These are phyloP conservation scores for Ormosia semicastrata DNA, from an alignment of 306 rosid genomes.

Conservation along the genomic window DNA sequence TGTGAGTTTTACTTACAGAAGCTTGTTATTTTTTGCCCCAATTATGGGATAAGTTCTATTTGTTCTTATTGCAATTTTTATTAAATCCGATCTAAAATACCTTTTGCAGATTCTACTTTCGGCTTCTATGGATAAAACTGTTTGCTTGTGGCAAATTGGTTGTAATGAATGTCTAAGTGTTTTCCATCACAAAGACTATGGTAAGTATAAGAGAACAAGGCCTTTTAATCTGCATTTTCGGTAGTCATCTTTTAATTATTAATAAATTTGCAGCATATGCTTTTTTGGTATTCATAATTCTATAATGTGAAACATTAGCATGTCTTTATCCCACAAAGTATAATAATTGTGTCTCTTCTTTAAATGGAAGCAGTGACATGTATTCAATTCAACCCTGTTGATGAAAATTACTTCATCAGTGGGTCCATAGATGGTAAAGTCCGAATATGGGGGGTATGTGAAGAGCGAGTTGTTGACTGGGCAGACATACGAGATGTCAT, in stretches of 20 bases:
- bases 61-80: not conserved
- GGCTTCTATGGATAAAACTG: slow-evolving; percentile 89
- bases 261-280: not conserved
- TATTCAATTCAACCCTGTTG: slow-evolving; percentile 80
- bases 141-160: slow-evolving; percentile 80
- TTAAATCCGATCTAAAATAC: slow-evolving; percentile 20
- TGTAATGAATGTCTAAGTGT: slow-evolving; percentile 47
- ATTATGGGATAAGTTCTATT: not conserved
- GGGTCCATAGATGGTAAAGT: slow-evolving; percentile 94
- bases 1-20: slow-evolving; percentile 52
- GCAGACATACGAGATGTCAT: slow-evolving; percentile 68
- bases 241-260: not conserved
- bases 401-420: slow-evolving; percentile 74
- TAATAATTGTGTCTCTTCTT: not conserved
- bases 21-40: not conserved
- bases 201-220: slow-evolving; percentile 33
- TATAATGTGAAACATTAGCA: not conserved
- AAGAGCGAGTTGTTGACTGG: slow-evolving; percentile 91
- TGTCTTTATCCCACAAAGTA: not conserved
- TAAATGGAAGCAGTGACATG: slow-evolving; percentile 71
- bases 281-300: slow-evolving; percentile 2
- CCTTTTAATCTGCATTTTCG: not conserved
- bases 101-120: slow-evolving; percentile 80
- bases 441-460: slow-evolving; percentile 75
- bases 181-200: slow-evolving; percentile 77